These are phyloP conservation scores for Pythium chondricola DNA, from an alignment of 352 stramenopile species.

Conservation along the genomic window DNA sequence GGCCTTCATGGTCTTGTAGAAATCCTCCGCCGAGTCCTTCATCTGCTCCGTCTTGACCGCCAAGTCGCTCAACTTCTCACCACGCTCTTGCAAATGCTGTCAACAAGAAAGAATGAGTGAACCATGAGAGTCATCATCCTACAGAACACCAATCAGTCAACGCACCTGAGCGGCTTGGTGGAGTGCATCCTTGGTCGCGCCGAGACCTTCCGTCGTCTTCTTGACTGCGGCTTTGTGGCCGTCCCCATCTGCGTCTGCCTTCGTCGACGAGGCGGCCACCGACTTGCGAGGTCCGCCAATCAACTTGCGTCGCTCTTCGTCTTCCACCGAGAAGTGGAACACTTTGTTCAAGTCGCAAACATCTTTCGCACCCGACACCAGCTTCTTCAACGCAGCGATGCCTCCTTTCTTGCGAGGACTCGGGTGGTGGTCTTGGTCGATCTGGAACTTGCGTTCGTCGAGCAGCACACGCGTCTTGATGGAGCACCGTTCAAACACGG, in stretches of 20 bases:
- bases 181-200: conserved; percentile 52
- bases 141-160: background rate
- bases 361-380: conserved; percentile 60
- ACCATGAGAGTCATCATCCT: background rate
- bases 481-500: conserved; percentile 44
- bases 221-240: conserved; percentile 14
- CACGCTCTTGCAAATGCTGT: conserved; percentile 65
- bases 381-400: conserved; percentile 63
- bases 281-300: conserved; percentile 30
- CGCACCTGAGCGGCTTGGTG: conserved; percentile 64
- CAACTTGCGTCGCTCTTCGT: conserved; percentile 45
- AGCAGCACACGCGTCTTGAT: conserved; percentile 43
- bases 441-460: conserved; percentile 27
- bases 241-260: background rate
- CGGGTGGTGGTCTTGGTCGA: conserved; percentile 20
- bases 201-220: conserved; percentile 21
- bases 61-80: conserved; percentile 69
- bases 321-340: conserved; percentile 63
- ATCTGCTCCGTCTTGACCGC: conserved; percentile 79
- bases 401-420: conserved; percentile 53
- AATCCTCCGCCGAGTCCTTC: conserved; percentile 76
- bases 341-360: conserved; percentile 65
- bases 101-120: background rate
- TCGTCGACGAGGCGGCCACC: conserved; percentile 1
- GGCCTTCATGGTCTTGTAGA: conserved; percentile 80